Evolutionary conservation across 352 stramenopile species (phyloP).

Genomic region (Pythium phragmitis): DNA sequence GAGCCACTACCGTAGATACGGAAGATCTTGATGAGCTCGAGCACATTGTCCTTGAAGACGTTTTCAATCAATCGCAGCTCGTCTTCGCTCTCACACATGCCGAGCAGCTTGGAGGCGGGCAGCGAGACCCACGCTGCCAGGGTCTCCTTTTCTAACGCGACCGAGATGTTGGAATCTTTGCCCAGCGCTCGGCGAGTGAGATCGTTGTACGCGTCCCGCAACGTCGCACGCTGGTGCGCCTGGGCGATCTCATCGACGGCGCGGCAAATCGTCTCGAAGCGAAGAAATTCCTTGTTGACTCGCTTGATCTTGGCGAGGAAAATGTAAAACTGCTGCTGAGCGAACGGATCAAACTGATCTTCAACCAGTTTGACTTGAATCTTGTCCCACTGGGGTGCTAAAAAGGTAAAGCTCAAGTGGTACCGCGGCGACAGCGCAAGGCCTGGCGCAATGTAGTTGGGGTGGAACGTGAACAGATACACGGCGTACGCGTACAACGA

Average conservation of each 20-base stretch:
- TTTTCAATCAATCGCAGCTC: slow-evolving; percentile 60
- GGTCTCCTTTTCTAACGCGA: slow-evolving; percentile 69
- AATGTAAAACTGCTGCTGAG: slow-evolving; percentile 75
- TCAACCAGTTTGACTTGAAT: slow-evolving; percentile 55
- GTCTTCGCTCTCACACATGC: slow-evolving; percentile 59
- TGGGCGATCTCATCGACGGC: slow-evolving; percentile 46
- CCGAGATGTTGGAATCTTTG: slow-evolving; percentile 72
- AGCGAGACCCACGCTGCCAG: slow-evolving; percentile 60
- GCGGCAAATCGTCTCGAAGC: slow-evolving; percentile 57
- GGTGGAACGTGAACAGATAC: slow-evolving; percentile 66
- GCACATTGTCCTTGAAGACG: slow-evolving; percentile 72
- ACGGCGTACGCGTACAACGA: slow-evolving; percentile 63
- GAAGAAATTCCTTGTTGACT: slow-evolving; percentile 57
- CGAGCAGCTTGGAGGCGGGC: slow-evolving; percentile 43
- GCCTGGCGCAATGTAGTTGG: slow-evolving; percentile 55
- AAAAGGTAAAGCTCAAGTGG: slow-evolving; percentile 59
- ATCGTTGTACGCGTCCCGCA: slow-evolving; percentile 62
- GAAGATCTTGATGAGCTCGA: slow-evolving; percentile 83
- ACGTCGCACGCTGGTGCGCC: slow-evolving; percentile 47
- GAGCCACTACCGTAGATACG: slow-evolving; percentile 63
- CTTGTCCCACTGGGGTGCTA: slow-evolving; percentile 66
- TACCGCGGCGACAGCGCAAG: slow-evolving; percentile 46
- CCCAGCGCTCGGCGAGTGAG: slow-evolving; percentile 60
- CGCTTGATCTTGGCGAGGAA: slow-evolving; percentile 69
- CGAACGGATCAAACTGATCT: slow-evolving; percentile 61